Percentiles rank a stretch among this genome's conserved stretches.
These are phyloP conservation scores for Parathielavia hyrcaniae DNA, from an alignment of 495 filamentous ascomycete genomes.

Conservation along the genomic window DNA sequence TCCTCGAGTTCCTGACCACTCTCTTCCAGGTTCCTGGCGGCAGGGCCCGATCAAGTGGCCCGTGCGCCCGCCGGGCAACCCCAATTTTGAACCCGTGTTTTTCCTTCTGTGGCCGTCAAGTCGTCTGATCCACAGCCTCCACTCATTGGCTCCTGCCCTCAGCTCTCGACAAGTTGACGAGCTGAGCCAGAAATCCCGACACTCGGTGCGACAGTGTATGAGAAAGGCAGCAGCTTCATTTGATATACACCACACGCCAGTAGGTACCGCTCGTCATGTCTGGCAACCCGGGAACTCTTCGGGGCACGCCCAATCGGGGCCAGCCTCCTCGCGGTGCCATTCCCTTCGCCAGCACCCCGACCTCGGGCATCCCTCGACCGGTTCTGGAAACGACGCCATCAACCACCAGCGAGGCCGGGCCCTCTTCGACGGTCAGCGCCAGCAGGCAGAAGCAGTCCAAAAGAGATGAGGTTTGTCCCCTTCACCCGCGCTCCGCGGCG, in stretches of 20 bases:
- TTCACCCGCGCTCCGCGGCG: neutral
- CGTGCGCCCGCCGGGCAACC: constrained; percentile 9
- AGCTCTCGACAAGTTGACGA: neutral
- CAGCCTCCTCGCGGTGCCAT: constrained; percentile 58
- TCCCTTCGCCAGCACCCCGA: constrained; percentile 63
- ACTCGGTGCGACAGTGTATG: neutral
- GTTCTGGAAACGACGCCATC: constrained; percentile 57
- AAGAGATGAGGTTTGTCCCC: constrained; percentile 81
- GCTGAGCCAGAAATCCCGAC: neutral
- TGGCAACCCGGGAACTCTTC: constrained; percentile 38
- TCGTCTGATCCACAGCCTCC: constrained; percentile 14
- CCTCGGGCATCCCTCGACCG: constrained; percentile 76
- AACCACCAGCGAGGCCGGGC: constrained; percentile 56
- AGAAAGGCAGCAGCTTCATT: neutral
- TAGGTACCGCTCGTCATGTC: constrained; percentile 26
- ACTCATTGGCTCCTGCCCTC: constrained; percentile 9
- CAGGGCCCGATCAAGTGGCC: neutral
- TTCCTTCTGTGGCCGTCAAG: constrained; percentile 8
- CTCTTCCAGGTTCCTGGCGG: neutral
- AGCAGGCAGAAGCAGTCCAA: constrained; percentile 92
- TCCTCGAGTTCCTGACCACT: neutral
- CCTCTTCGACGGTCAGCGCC: constrained; percentile 66
- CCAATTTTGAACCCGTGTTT: constrained; percentile 13
- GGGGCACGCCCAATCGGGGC: constrained; percentile 56
- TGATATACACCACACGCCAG: neutral